Conservation (phyloP, 495 filamentous ascomycete genomes). For the Aspergillus haitiensis region DNA sequence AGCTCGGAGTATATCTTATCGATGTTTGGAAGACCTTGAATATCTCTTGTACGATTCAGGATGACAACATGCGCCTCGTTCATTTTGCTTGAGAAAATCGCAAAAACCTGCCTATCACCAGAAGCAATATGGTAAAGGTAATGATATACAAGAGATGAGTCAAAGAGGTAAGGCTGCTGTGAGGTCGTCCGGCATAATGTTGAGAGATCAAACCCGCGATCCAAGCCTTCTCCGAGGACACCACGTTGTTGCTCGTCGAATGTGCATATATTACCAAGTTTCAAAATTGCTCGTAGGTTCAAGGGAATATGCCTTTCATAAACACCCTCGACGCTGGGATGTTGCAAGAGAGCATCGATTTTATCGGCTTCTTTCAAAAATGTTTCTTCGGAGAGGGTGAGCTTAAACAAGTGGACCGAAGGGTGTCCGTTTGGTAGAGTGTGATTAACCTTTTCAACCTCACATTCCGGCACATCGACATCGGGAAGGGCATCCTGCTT, state of each 20-base stretch:
- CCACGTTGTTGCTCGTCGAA: constrained; percentile 90
- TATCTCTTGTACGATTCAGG: constrained; percentile 72
- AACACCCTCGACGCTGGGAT: constrained; percentile 92
- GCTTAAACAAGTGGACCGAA: constrained; percentile 89
- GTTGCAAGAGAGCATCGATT: constrained; percentile 78
- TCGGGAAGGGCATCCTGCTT: constrained; percentile 84
- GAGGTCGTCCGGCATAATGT: constrained; percentile 65
- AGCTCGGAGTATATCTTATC: constrained; percentile 87
- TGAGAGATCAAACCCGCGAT: constrained; percentile 88
- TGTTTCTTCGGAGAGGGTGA: constrained; percentile 82
- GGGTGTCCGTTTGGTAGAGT: constrained; percentile 94
- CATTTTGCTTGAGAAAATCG: constrained; percentile 80
- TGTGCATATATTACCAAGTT: constrained; percentile 90
- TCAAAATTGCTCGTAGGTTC: constrained; percentile 77
- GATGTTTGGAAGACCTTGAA: constrained; percentile 84
- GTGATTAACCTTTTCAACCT: constrained; percentile 86
- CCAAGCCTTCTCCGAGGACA: constrained; percentile 88
- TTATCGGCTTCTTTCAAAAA: constrained; percentile 83
- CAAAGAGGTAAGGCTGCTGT: constrained; percentile 68
- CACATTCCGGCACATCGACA: constrained; percentile 82
- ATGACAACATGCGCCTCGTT: constrained; percentile 83
- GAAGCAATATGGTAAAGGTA: constrained; percentile 91
- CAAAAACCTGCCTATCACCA: constrained; percentile 90
- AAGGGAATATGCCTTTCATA: constrained; percentile 93
- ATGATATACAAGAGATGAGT: constrained; percentile 71